phyloP scores from a whole-genome alignment of 768 basidiomycete species.

The Tephrocybe sp. region DNA sequence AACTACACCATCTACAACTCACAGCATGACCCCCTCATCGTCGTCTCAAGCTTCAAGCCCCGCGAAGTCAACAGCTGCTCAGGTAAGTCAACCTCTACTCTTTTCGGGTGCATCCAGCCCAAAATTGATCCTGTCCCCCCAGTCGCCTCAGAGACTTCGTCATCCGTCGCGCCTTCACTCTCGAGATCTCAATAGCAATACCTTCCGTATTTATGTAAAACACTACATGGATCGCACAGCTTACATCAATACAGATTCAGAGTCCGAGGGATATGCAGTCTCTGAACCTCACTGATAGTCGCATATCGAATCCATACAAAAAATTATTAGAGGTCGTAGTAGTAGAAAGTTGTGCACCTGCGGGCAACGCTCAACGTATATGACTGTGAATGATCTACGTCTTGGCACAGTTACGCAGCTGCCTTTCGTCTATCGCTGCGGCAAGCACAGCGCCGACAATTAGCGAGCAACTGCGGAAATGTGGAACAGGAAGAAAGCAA shows the following conservation, averaged over 20 bases:
- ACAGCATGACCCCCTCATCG: constrained; percentile 10
- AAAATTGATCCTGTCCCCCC: neutral
- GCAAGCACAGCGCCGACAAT: constrained; percentile 3
- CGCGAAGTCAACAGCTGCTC: constrained; percentile 17
- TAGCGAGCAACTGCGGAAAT: constrained; percentile 1
- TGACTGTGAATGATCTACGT: too few species aligned
- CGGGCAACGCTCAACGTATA: too few species aligned
- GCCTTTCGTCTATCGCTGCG: neutral
- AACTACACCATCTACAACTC: constrained; percentile 15
- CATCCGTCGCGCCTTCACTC: constrained; percentile 72
- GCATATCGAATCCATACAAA: too few species aligned
- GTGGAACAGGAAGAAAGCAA: neutral
- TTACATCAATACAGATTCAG: constrained; percentile 13
- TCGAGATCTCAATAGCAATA: constrained; percentile 66
- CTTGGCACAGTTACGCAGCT: constrained; percentile 1
- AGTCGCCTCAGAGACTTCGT: constrained; percentile 53
- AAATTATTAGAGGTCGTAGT: too few species aligned
- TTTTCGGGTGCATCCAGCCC: neutral
- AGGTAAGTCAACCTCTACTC: neutral
- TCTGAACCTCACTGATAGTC: too few species aligned
- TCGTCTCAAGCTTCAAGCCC: constrained; percentile 28
- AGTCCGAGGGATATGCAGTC: constrained; percentile 14
- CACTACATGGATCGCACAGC: constrained; percentile 73
- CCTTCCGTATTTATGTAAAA: constrained; percentile 74
- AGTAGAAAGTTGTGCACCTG: too few species aligned